Evolutionary conservation across 108 stramenopile species (phyloP).

Genomic region (Cyclostephanos invisitatus): DNA sequence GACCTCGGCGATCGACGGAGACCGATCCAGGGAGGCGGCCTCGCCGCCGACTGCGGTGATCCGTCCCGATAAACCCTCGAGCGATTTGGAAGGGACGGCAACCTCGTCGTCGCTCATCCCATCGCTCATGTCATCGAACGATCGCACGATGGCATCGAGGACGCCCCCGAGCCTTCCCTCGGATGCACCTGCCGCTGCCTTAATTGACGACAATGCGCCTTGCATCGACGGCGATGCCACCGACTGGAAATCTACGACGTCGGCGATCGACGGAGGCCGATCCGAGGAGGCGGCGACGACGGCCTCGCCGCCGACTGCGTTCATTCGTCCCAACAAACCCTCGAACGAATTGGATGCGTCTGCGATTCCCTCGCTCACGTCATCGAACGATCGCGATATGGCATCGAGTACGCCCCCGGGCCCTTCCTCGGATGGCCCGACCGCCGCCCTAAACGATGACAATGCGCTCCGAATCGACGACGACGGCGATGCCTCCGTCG

Average conservation of each 20-base stretch:
- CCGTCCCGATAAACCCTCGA: conserved; percentile 5
- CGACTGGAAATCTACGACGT: background rate
- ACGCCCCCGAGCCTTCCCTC: background rate
- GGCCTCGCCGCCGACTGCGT: conserved; percentile 4
- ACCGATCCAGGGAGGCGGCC: background rate
- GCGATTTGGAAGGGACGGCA: background rate
- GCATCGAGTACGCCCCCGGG: too few relatives aligned
- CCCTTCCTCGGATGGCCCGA: too few relatives aligned
- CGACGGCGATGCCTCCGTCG: too few relatives aligned
- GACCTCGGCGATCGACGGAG: background rate
- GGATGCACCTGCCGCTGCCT: background rate
- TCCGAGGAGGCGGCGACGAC: background rate
- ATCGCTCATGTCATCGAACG: background rate
- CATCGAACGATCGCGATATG: too few relatives aligned
- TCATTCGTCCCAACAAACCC: too few relatives aligned
- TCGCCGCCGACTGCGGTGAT: conserved; percentile 2
- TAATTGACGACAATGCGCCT: background rate
- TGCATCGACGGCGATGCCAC: background rate
- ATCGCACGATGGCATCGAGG: background rate
- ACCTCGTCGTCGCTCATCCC: background rate
- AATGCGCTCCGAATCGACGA: too few relatives aligned
- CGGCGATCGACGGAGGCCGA: background rate
- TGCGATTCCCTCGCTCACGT: too few relatives aligned
- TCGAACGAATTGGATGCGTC: too few relatives aligned
- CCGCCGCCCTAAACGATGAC: too few relatives aligned